A percentile compares a stretch with the other conserved stretches of the same genome.
Evolutionary conservation across 306 rosid species (phyloP).

Genomic region (Prunus padus): DNA sequence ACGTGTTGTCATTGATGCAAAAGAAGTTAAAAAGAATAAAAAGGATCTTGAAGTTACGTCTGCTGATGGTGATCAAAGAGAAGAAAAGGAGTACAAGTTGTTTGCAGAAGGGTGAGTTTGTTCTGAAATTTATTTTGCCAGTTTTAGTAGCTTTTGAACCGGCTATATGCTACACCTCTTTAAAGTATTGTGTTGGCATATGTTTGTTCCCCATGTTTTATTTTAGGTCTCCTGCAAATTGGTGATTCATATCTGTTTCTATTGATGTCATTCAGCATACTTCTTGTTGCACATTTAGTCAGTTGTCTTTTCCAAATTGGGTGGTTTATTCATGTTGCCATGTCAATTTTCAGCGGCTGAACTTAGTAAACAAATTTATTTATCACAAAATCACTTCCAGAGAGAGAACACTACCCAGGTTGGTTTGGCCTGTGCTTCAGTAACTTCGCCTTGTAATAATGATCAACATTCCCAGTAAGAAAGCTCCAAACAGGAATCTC

Average conservation of each 20-base stretch:
- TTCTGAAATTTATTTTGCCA: slow-evolving; percentile 5
- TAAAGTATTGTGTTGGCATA: background rate
- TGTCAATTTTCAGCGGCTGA: background rate
- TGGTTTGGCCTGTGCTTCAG: background rate
- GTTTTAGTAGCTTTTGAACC: background rate
- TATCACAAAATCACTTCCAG: background rate
- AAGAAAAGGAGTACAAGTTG: slow-evolving; percentile 49
- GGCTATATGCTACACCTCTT: background rate
- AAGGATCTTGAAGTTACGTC: slow-evolving; percentile 27
- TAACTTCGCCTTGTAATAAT: background rate
- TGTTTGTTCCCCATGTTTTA: background rate
- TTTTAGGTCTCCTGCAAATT: background rate
- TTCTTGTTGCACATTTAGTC: background rate
- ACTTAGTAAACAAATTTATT: background rate
- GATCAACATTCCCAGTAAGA: background rate
- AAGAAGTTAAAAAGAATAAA: slow-evolving; percentile 39
- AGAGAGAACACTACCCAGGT: background rate
- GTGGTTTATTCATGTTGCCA: background rate
- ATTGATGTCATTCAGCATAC: background rate
- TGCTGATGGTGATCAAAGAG: slow-evolving; percentile 11
- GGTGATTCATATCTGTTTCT: background rate
- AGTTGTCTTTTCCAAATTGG: background rate
- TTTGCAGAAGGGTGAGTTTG: slow-evolving; percentile 90
- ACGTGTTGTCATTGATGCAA: slow-evolving; percentile 64
- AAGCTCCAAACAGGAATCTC: background rate